Percentiles rank a stretch among this genome's conserved stretches.
These are phyloP conservation scores for Buddleja alternifolia DNA, from an alignment of 257 asterid species.

Conservation along the genomic window DNA sequence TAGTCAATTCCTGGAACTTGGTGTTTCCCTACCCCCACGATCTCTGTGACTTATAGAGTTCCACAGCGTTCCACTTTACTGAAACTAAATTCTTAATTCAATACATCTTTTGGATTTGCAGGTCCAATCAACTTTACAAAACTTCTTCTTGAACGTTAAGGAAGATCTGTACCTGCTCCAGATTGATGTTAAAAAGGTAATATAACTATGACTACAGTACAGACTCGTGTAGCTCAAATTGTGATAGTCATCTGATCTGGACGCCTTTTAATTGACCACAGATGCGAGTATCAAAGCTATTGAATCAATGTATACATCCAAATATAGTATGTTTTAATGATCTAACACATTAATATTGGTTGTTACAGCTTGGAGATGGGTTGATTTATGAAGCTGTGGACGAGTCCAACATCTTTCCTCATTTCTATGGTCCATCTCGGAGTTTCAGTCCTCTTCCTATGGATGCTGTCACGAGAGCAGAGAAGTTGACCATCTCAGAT, in stretches of 20 bases:
- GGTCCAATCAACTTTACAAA: conserved; percentile 72
- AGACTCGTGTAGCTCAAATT: not conserved
- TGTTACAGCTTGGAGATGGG: conserved; percentile 79
- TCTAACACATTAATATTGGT: conserved; percentile 13
- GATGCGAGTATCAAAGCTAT: not conserved
- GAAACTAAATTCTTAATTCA: not conserved
- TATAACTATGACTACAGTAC: not conserved
- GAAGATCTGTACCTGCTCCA: conserved; percentile 75
- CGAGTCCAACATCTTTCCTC: conserved; percentile 62
- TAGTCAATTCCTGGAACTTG: not conserved
- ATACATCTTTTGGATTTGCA: conserved; percentile 35
- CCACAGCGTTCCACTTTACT: not conserved
- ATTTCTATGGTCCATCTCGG: conserved; percentile 88
- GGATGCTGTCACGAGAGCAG: conserved; percentile 63
- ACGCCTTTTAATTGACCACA: not conserved
- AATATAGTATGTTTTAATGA: not conserved
- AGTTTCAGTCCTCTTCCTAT: conserved; percentile 79
- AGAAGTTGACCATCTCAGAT: conserved; percentile 53
- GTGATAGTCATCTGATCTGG: conserved; percentile 4
- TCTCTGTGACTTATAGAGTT: not conserved
- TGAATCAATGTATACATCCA: not conserved
- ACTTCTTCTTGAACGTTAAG: conserved; percentile 55
- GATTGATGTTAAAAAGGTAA: conserved; percentile 69
- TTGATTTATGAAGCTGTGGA: conserved; percentile 75
- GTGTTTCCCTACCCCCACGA: not conserved